phyloP scores from a whole-genome alignment of 2,329 filamentous ascomycete genomes.

The Cladosporium sp. region DNA sequence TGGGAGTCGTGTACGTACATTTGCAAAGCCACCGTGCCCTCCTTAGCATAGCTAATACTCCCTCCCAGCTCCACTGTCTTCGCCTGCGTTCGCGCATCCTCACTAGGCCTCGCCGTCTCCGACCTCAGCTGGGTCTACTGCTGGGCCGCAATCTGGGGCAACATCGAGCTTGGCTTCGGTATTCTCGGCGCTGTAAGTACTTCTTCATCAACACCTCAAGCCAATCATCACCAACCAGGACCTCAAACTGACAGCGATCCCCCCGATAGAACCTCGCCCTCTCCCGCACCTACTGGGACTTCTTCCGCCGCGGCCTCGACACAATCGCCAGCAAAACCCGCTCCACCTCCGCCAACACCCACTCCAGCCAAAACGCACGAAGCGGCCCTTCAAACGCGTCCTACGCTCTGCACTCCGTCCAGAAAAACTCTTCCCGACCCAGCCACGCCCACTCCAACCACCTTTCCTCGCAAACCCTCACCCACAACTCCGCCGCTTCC shows the following conservation, averaged over 20 bases:
- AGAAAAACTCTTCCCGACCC: not conserved
- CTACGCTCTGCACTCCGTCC: not conserved
- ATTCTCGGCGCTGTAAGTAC: constrained; percentile 22
- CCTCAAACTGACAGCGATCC: not conserved
- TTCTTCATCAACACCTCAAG: not conserved
- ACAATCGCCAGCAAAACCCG: constrained; percentile 2
- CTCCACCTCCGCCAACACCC: not conserved
- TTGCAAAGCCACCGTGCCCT: not conserved
- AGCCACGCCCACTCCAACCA: not conserved
- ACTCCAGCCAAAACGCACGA: not conserved
- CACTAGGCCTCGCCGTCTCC: constrained; percentile 20
- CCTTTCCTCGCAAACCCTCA: not conserved
- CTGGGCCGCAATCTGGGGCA: constrained; percentile 27
- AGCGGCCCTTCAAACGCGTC: not conserved
- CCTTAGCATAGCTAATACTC: not conserved
- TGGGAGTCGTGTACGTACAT: constrained; percentile 18
- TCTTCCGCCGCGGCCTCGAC: constrained; percentile 5
- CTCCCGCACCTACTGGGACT: constrained; percentile 9
- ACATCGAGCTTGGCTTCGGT: constrained; percentile 25
- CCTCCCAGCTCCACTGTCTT: constrained; percentile 19
- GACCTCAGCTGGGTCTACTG: constrained; percentile 24
- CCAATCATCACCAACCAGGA: too few relatives aligned
- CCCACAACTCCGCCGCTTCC: not conserved
- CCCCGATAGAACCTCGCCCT: constrained; percentile 20
- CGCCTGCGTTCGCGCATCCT: constrained; percentile 25